A percentile compares a stretch with the other conserved stretches of the same genome.
phyloP scores from a whole-genome alignment of 805 yeast genomes.

The Ogataea trehaloabstinens region DNA sequence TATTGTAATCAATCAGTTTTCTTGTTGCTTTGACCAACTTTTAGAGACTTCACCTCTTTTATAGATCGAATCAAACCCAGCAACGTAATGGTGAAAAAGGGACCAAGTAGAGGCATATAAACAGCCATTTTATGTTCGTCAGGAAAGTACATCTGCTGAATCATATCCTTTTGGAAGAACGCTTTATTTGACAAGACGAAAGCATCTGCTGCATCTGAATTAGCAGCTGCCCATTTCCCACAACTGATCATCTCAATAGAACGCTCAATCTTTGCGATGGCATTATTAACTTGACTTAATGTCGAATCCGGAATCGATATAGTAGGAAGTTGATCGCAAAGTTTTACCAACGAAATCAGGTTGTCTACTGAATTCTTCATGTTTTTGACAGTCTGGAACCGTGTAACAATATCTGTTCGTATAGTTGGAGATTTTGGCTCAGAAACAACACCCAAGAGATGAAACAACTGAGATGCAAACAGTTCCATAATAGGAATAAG shows the following conservation, averaged over 20 bases:
- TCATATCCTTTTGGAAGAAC: constrained; percentile 92
- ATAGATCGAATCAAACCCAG: constrained; percentile 48
- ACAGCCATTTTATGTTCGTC: constrained; percentile 95
- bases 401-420: constrained; percentile 63
- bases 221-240: constrained; percentile 38
- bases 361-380: constrained; percentile 64
- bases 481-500: constrained; percentile 59
- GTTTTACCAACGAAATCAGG: constrained; percentile 65
- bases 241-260: constrained; percentile 34
- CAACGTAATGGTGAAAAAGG: constrained; percentile 63
- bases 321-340: constrained; percentile 65
- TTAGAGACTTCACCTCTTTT: constrained; percentile 5
- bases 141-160: constrained; percentile 92
- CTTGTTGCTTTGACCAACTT: too few relatives aligned
- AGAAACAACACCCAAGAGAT: constrained; percentile 65
- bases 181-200: constrained; percentile 65
- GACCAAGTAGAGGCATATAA: constrained; percentile 87
- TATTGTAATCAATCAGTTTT: too few relatives aligned
- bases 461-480: constrained; percentile 74
- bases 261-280: constrained; percentile 42
- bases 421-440: constrained; percentile 56
- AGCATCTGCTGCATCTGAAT: constrained; percentile 48
- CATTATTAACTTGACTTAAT: constrained; percentile 48
- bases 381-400: constrained; percentile 58
- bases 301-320: constrained; percentile 84